Conservation (phyloP, 495 filamentous ascomycete species). For the Tuber calosporum region DNA sequence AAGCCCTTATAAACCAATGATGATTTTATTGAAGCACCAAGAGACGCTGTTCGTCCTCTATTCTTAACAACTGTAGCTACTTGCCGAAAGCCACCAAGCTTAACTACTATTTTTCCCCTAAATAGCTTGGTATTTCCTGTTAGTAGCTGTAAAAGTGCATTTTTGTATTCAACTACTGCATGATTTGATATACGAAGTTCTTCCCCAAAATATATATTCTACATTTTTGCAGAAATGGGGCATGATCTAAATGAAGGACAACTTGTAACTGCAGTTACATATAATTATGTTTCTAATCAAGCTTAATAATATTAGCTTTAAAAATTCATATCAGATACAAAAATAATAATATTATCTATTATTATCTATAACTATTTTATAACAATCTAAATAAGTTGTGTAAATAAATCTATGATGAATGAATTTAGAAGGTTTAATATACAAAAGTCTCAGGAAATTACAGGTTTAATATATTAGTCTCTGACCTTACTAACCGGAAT, state of each 20-base stretch:
- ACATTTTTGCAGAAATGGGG: not conserved
- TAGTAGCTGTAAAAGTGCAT: conserved; percentile 3
- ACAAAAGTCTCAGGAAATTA: no score
- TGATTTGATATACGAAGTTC: conserved; percentile 12
- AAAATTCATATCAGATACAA: no score
- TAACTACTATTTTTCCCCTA: conserved; percentile 20
- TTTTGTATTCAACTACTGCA: conserved; percentile 7
- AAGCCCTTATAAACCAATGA: not conserved
- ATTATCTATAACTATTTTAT: no score
- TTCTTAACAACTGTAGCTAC: conserved; percentile 20
- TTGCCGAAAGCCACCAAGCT: conserved; percentile 16
- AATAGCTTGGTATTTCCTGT: conserved; percentile 9
- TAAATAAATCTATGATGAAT: no score
- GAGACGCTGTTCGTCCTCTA: not conserved
- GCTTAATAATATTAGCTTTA: not conserved
- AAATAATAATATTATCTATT: no score
- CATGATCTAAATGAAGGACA: not conserved
- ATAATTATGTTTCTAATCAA: not conserved
- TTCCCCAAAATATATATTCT: conserved; percentile 10
- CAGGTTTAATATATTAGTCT: not conserved
- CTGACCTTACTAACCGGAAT: conserved; percentile 20
- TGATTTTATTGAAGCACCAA: not conserved
- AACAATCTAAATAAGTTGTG: no score
- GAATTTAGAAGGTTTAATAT: no score
- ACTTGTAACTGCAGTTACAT: not conserved